Evolutionary conservation across 441 rosid genomes (phyloP), one percentile per base, ranked within the genome.

Genomic region (Brassica balearica): DNA sequence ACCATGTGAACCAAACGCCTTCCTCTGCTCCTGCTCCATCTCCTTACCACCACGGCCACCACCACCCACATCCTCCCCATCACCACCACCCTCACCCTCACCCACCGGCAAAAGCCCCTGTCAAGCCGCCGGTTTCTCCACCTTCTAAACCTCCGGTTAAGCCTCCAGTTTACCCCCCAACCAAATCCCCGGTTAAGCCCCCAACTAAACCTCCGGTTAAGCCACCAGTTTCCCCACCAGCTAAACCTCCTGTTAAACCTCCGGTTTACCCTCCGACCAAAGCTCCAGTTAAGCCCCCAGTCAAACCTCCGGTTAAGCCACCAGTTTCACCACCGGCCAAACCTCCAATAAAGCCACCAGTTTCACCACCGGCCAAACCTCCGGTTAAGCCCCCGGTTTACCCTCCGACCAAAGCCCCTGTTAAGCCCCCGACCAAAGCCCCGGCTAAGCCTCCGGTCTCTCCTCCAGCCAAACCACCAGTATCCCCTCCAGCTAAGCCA

Each of bases 1-100:
- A 65, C 77, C 25, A 80, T 56, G 64, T 58, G 10, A 11, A 20
- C 53, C 73, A 75, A 75, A 71, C 76, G 46, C 82, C 79, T n/a
- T 10, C 82, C 5, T 41, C 59, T 43, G 79, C 79, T 29, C 77
- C 77, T 1, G 72, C 77, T 17, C 83, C 80, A 3, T 29, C 76
- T 46, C 80, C 83, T 34, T 79, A 73, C 78, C 79, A 74, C 58
- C 79, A 74, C 14, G 79, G 75, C 8, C 80, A 70, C 77, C 82
- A 80, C 64, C 80, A 65, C 65, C 72, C 80, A 8, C 79, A 75
- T 22, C 82, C 79, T 55, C 79, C 78, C 3, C 74, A 60, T 25
- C 68, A 20, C 62, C 75, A 60, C 51, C 78, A 73, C 59, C 82
- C 79, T 6, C 76, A 72, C 59, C 82, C 79, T 3, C 76, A 72